Conservation (phyloP, 441 rosid species). For the Croton setiger region DNA sequence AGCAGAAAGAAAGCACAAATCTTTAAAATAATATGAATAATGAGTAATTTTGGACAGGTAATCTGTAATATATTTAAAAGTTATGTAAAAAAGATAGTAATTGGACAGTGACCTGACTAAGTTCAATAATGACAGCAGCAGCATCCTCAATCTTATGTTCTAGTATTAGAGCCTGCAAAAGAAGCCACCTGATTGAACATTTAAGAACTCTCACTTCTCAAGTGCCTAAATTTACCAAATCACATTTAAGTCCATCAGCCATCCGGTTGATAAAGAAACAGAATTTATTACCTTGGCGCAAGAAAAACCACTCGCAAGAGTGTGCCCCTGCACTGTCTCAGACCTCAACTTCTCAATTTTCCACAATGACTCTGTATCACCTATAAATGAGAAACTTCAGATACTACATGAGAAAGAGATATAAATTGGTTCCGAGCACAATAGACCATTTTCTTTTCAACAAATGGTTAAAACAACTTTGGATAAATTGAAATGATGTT, state of each 20-base stretch:
- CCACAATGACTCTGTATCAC: slow-evolving; percentile 71
- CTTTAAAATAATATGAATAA: neutral
- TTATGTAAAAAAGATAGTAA: neutral
- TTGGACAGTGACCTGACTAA: slow-evolving; percentile 50
- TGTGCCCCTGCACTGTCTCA: slow-evolving; percentile 53
- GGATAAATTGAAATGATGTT: no score
- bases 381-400: slow-evolving; percentile 33
- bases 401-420: slow-evolving; percentile 5
- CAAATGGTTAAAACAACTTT: no score
- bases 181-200: slow-evolving; percentile 2
- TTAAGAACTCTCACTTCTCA: neutral
- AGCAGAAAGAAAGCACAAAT: neutral
- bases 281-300: slow-evolving; percentile 68
- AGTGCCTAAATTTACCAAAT: neutral
- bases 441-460: neutral
- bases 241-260: slow-evolving; percentile 1
- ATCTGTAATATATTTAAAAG: neutral
- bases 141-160: slow-evolving; percentile 73
- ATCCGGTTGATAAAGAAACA: neutral
- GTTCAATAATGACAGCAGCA: slow-evolving; percentile 59
- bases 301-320: slow-evolving; percentile 58
- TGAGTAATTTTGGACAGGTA: neutral
- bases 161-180: slow-evolving; percentile 64
- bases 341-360: slow-evolving; percentile 70
- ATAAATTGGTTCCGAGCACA: neutral